Conservation (phyloP, 2,329 filamentous ascomycete genomes). For the Cladosporium sp. region DNA sequence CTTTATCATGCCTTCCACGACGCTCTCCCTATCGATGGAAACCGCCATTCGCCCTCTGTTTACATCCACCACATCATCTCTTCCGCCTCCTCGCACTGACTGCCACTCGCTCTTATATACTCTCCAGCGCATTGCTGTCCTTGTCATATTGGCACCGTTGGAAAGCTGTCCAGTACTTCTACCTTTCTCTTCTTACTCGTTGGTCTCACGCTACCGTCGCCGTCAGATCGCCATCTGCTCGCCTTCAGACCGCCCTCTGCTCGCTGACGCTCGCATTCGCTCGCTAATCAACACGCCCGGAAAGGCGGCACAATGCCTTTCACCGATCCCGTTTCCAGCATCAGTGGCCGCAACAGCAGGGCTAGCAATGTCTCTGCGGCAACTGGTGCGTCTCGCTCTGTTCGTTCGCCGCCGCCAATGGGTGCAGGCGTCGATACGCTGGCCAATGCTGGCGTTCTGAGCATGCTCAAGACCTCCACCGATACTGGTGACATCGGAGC, state of each 20-base stretch:
- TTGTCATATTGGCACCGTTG: constrained; percentile 31
- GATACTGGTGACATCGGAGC: constrained; percentile 49
- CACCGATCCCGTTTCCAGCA: constrained; percentile 45
- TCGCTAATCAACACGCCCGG: constrained; percentile 28
- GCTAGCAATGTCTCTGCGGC: constrained; percentile 47
- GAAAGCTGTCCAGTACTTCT: constrained; percentile 28
- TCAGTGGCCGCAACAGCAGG: constrained; percentile 49
- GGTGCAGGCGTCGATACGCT: constrained; percentile 34
- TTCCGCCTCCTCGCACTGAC: constrained; percentile 15
- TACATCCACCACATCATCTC: constrained; percentile 12
- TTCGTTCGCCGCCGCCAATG: constrained; percentile 33
- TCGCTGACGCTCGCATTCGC: constrained; percentile 14
- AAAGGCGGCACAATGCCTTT: constrained; percentile 46
- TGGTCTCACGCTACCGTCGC: constrained; percentile 9
- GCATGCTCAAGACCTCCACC: constrained; percentile 52
- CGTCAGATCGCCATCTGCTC: constrained; percentile 26
- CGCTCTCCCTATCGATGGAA: background rate
- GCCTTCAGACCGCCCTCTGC: background rate
- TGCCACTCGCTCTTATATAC: constrained; percentile 18
- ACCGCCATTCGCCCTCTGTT: background rate
- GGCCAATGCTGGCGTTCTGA: constrained; percentile 46
- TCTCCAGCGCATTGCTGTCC: constrained; percentile 26
- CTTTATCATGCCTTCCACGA: background rate
- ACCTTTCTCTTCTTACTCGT: constrained; percentile 17
- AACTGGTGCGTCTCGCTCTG: constrained; percentile 31